Evolutionary conservation across 2,329 filamentous ascomycete genomes (phyloP).

Genomic region (Aaosphaeria pasadenensis): DNA sequence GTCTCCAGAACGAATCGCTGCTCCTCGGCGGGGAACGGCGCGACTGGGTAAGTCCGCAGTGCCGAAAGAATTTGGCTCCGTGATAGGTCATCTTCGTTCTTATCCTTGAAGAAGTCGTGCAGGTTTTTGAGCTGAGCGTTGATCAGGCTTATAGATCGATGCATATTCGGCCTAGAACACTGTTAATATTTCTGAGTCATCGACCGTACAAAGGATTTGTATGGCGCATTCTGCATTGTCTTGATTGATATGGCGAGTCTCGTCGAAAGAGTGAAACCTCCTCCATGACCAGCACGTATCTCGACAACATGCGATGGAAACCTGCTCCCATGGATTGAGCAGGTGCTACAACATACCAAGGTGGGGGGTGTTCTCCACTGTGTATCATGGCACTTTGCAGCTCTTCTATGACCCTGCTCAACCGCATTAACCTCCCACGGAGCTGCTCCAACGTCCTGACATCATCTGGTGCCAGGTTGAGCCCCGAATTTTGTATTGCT

Average conservation of each 20-base stretch:
- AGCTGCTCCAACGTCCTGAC: constrained; percentile 9
- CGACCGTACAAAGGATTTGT: too few species aligned
- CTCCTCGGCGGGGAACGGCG: constrained; percentile 18
- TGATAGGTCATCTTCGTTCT: background rate
- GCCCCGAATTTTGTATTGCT: background rate
- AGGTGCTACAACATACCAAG: constrained; percentile 9
- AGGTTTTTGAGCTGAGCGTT: constrained; percentile 7
- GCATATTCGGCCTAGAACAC: constrained; percentile 9
- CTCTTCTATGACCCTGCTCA: constrained; percentile 9
- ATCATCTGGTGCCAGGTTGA: constrained; percentile 5
- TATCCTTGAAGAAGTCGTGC: constrained; percentile 1
- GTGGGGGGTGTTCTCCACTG: constrained; percentile 5
- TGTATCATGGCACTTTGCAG: constrained; percentile 8
- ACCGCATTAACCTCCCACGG: constrained; percentile 11
- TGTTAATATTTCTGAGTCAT: too few species aligned
- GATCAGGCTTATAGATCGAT: constrained; percentile 6
- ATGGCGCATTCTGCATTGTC: too few species aligned
- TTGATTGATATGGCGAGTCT: too few species aligned
- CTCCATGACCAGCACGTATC: too few species aligned
- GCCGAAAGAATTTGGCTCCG: constrained; percentile 2
- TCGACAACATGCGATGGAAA: too few species aligned
- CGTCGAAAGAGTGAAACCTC: too few species aligned
- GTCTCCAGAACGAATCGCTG: constrained; percentile 17
- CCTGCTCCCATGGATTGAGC: too few species aligned
- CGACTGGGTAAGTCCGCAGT: constrained; percentile 22